These are phyloP conservation scores for Cryptococcus sp. DNA, from an alignment of 1,284 basidiomycete genomes.

Conservation along the genomic window DNA sequence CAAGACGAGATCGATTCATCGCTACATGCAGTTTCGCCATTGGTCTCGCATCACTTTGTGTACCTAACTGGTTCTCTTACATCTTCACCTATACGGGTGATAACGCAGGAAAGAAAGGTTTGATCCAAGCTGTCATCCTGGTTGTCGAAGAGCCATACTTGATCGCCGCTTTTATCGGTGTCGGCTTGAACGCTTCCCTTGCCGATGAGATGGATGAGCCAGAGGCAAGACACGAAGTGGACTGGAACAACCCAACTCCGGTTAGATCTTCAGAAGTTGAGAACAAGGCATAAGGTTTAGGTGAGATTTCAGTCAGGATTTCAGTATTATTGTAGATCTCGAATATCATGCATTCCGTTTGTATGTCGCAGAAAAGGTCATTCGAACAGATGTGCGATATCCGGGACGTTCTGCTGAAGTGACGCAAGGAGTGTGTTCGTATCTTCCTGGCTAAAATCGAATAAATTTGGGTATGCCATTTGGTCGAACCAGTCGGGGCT, in stretches of 20 bases:
- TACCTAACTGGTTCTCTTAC: constrained; percentile 41
- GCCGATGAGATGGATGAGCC: constrained; percentile 14
- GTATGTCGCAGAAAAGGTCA: constrained; percentile 9
- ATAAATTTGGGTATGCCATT: neutral
- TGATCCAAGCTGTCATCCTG: constrained; percentile 73
- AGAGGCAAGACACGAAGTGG: constrained; percentile 6
- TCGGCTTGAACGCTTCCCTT: constrained; percentile 24
- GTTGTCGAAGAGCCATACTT: constrained; percentile 62
- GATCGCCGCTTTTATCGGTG: constrained; percentile 29
- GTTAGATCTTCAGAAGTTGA: neutral
- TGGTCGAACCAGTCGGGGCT: neutral
- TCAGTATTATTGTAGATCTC: neutral
- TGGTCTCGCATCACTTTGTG: constrained; percentile 61
- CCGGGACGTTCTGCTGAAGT: constrained; percentile 13
- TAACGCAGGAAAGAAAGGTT: constrained; percentile 63
- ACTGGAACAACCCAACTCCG: constrained; percentile 12
- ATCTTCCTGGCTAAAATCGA: constrained; percentile 9
- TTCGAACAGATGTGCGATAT: constrained; percentile 18
- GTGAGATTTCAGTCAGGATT: neutral
- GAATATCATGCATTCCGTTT: neutral
- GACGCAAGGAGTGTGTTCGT: constrained; percentile 6
- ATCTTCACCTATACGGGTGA: constrained; percentile 47
- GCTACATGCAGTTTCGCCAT: constrained; percentile 65
- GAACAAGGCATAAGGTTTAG: neutral
- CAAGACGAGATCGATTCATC: constrained; percentile 72